Conservation (phyloP, 768 basidiomycete species). For the Cubamyces lactineus region DNA sequence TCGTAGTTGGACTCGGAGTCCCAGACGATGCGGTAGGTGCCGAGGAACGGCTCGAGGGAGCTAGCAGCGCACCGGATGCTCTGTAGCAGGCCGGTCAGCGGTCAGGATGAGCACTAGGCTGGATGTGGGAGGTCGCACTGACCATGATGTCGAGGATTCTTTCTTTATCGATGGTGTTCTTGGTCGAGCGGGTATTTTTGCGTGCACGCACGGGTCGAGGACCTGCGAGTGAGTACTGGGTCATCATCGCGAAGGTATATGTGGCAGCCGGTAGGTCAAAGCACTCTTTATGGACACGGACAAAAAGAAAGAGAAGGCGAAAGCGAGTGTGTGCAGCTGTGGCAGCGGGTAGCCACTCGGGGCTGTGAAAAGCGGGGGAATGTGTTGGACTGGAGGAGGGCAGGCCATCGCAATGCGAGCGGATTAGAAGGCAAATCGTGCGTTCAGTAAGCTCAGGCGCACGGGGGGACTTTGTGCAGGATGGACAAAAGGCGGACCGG, state of each 20-base stretch:
- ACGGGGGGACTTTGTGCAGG: background rate
- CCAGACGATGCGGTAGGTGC: constrained; percentile 25
- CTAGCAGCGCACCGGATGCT: background rate
- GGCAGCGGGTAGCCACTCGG: too few relatives aligned
- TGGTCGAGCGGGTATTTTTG: background rate
- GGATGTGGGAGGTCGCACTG: background rate
- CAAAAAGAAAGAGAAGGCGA: too few relatives aligned
- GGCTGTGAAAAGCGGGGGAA: background rate
- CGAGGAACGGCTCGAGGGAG: constrained; percentile 23
- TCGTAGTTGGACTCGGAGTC: constrained; percentile 22
- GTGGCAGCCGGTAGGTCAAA: constrained; percentile 4
- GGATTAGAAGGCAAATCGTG: background rate
- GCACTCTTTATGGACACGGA: constrained; percentile 6
- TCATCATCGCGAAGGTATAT: constrained; percentile 10
- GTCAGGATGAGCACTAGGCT: background rate
- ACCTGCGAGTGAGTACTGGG: background rate
- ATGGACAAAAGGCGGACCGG: constrained; percentile 11
- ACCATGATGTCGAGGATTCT: constrained; percentile 7
- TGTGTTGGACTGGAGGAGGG: background rate
- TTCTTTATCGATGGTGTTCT: background rate
- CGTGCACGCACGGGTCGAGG: background rate
- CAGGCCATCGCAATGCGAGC: constrained; percentile 5
- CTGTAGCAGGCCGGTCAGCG: constrained; percentile 3
- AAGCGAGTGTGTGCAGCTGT: too few relatives aligned
- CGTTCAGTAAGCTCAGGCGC: constrained; percentile 15